A percentile compares a stretch with the other conserved stretches of the same genome.
phyloP scores from a whole-genome alignment of 257 asterid genomes.

The Salvia miltiorrhiza region DNA sequence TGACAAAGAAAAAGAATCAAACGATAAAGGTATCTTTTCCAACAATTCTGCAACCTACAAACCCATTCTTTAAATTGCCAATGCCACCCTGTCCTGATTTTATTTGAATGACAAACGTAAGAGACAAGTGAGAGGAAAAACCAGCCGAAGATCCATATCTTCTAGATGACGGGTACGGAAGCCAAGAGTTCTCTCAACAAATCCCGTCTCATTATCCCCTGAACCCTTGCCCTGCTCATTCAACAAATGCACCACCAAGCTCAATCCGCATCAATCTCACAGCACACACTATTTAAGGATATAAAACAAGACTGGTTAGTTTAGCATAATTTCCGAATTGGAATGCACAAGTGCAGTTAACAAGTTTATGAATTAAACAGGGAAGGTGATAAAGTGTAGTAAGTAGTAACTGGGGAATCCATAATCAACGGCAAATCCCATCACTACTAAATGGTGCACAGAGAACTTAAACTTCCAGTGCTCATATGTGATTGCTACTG shows the following conservation, averaged over 20 bases:
- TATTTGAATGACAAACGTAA: conserved; percentile 9
- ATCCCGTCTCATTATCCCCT: conserved; percentile 88
- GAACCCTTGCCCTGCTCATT: conserved; percentile 96
- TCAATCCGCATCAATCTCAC: conserved; percentile 95
- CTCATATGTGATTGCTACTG: background rate
- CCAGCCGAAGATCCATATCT: conserved; percentile 91
- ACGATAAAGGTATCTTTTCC: conserved; percentile 94
- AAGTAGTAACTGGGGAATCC: background rate
- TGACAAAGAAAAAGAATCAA: conserved; percentile 87
- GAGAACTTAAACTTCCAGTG: background rate
- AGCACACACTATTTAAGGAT: conserved; percentile 56
- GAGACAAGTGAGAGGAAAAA: conserved; percentile 23
- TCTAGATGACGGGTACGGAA: conserved; percentile 79
- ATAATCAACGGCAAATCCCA: background rate
- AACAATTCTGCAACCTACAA: conserved; percentile 85
- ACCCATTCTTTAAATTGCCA: conserved; percentile 5
- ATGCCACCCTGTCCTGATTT: background rate
- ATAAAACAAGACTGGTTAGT: background rate
- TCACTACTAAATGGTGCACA: background rate
- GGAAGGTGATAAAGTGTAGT: background rate
- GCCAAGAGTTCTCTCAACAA: conserved; percentile 91
- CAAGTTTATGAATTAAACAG: background rate
- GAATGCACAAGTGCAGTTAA: background rate
- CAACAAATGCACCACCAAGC: conserved; percentile 85
- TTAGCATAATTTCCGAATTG: background rate